phyloP scores from a whole-genome alignment of 2,329 filamentous ascomycete genomes.

The Nemania bipapillata region DNA sequence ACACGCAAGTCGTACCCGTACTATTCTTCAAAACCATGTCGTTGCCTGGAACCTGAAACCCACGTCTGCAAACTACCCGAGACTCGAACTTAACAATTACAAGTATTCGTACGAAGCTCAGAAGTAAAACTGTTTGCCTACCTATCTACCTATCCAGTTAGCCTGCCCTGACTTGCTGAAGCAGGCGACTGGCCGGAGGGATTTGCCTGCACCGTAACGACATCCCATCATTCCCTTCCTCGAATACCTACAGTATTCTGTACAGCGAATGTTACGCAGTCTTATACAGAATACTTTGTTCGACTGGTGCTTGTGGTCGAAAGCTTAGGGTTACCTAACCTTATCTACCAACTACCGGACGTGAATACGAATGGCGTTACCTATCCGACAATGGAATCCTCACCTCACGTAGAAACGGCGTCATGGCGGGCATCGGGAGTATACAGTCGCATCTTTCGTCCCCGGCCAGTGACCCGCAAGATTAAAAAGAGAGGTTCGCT shows the following conservation, averaged over 20 bases:
- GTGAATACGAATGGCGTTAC: background rate
- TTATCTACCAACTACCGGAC: background rate
- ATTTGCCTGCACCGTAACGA: constrained; percentile 4
- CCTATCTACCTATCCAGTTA: background rate
- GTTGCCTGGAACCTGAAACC: background rate
- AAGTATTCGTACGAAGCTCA: no score
- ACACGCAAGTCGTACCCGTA: background rate
- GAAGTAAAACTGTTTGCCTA: no score
- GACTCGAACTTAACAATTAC: background rate
- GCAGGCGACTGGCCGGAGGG: background rate
- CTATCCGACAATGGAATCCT: constrained; percentile 24
- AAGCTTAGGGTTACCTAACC: background rate
- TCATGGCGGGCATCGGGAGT: constrained; percentile 19
- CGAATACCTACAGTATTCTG: background rate
- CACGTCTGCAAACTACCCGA: background rate
- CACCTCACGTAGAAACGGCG: constrained; percentile 25
- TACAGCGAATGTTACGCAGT: no score
- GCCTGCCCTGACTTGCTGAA: background rate
- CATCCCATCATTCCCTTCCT: background rate
- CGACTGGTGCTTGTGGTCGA: background rate
- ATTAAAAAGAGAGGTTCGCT: constrained; percentile 44
- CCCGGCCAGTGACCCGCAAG: constrained; percentile 41
- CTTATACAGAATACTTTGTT: background rate
- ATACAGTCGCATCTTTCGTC: constrained; percentile 42
- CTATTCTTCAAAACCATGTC: background rate